Evolutionary conservation across 2,329 filamentous ascomycete genomes (phyloP).

Genomic region (Talaromyces verruculosus): DNA sequence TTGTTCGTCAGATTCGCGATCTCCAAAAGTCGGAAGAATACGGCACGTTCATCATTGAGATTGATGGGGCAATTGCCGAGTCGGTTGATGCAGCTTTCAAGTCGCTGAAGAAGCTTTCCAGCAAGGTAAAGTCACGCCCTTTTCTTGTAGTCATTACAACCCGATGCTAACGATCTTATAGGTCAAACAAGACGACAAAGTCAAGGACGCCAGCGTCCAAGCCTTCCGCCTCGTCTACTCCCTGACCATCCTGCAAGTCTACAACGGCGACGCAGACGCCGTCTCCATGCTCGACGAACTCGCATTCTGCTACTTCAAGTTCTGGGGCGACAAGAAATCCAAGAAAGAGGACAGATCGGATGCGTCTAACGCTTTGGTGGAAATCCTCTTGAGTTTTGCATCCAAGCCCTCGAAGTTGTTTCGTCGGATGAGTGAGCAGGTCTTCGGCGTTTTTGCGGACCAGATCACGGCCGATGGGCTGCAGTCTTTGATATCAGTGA

Average conservation of each 20-base stretch:
- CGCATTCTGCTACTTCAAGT: conserved; percentile 69
- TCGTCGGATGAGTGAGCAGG: conserved; percentile 81
- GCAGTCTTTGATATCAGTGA: conserved; percentile 60
- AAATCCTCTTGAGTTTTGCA: conserved; percentile 86
- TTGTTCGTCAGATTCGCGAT: conserved; percentile 45
- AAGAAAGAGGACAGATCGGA: conserved; percentile 52
- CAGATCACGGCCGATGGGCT: conserved; percentile 73
- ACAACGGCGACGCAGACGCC: conserved; percentile 84
- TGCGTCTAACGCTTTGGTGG: conserved; percentile 71
- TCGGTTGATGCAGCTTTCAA: conserved; percentile 46
- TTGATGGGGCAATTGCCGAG: conserved; percentile 47
- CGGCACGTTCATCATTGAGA: conserved; percentile 50
- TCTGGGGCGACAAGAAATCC: conserved; percentile 53
- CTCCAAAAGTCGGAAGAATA: conserved; percentile 36
- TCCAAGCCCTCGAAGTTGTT: conserved; percentile 82
- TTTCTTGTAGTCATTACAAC: background rate
- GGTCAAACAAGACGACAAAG: conserved; percentile 52
- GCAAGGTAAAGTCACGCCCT: conserved; percentile 32
- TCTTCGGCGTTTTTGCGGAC: conserved; percentile 78
- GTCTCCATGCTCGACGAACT: conserved; percentile 79
- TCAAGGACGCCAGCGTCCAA: conserved; percentile 63
- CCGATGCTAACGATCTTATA: conserved; percentile 34
- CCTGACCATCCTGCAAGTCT: conserved; percentile 81
- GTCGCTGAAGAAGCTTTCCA: conserved; percentile 38
- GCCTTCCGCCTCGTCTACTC: conserved; percentile 80